These are phyloP conservation scores for Dalechampia spathulata DNA, from an alignment of 441 rosid species.

Conservation along the genomic window DNA sequence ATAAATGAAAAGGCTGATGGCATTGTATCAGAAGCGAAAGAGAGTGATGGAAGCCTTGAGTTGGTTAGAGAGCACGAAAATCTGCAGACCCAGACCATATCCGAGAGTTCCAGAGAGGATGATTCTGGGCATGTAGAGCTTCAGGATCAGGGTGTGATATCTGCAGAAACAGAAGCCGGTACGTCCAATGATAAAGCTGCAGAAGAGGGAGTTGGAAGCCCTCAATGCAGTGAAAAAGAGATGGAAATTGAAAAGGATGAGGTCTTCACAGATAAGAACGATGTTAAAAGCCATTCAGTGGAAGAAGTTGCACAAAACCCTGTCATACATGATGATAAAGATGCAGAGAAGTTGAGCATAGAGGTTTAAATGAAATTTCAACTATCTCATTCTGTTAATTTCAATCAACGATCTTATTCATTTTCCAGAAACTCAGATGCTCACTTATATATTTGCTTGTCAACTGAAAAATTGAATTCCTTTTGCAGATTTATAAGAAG, in stretches of 20 bases:
- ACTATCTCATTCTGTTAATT: background rate
- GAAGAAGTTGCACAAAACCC: conserved; percentile 12
- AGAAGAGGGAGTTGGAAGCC: conserved; percentile 8
- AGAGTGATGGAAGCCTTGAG: conserved; percentile 4
- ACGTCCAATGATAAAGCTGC: conserved; percentile 3
- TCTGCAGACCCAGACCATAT: background rate
- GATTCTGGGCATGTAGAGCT: too few species aligned
- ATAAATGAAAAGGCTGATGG: background rate
- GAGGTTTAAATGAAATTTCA: conserved; percentile 20
- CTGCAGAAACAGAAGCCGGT: conserved; percentile 2
- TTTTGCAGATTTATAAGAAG: conserved; percentile 15
- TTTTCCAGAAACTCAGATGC: background rate
- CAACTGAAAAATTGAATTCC: background rate
- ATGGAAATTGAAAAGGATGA: conserved; percentile 16
- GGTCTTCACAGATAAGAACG: conserved; percentile 4
- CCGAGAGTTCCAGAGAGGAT: too few species aligned
- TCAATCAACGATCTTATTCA: background rate
- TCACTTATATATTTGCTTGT: background rate
- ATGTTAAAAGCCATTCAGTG: conserved; percentile 4
- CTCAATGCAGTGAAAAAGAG: conserved; percentile 2
- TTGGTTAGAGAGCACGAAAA: background rate
- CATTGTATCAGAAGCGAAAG: conserved; percentile 4
- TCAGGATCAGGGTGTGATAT: too few species aligned
- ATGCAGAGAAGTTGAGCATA: conserved; percentile 3
- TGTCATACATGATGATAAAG: conserved; percentile 1